Evolutionary conservation across 768 basidiomycete species (phyloP).

Genomic region (Lactarius psammicola): DNA sequence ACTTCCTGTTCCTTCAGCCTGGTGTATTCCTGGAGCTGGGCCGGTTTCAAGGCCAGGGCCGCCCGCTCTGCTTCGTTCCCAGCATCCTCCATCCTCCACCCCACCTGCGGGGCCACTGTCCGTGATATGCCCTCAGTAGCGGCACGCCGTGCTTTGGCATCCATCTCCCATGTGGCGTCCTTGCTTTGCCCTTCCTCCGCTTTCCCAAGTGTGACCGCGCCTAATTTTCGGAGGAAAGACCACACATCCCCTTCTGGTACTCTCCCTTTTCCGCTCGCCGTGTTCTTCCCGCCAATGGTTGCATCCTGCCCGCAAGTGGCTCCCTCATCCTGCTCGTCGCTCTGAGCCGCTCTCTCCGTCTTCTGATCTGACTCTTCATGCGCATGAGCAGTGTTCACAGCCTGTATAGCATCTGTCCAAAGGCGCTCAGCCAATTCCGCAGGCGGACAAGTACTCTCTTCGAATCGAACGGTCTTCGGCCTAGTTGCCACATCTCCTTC

Average conservation of each 20-base stretch:
- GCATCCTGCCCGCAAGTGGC: not conserved
- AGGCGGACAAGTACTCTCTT: not conserved
- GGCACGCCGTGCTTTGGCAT: not conserved
- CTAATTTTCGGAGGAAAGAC: not conserved
- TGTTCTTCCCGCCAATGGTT: not conserved
- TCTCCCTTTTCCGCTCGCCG: not conserved
- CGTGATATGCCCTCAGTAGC: not conserved
- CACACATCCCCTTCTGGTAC: not conserved
- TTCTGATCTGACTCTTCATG: not conserved
- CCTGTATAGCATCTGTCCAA: not conserved
- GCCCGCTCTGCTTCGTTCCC: not conserved
- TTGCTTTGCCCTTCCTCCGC: not conserved
- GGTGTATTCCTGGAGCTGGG: not conserved
- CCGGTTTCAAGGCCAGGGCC: not conserved
- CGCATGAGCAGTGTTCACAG: not conserved
- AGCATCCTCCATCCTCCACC: not conserved
- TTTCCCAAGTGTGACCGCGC: not conserved
- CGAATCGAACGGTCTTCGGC: not conserved
- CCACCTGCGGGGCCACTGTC: not conserved
- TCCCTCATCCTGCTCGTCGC: not conserved
- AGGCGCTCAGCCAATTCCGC: not conserved
- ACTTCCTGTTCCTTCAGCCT: constrained; percentile 3
- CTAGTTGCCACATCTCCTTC: not conserved
- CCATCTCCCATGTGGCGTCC: not conserved
- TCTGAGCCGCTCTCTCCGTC: not conserved